Base-by-base conservation (phyloP, 2,329 filamentous ascomycete species). In the Apiospora pterosperma region DNA sequence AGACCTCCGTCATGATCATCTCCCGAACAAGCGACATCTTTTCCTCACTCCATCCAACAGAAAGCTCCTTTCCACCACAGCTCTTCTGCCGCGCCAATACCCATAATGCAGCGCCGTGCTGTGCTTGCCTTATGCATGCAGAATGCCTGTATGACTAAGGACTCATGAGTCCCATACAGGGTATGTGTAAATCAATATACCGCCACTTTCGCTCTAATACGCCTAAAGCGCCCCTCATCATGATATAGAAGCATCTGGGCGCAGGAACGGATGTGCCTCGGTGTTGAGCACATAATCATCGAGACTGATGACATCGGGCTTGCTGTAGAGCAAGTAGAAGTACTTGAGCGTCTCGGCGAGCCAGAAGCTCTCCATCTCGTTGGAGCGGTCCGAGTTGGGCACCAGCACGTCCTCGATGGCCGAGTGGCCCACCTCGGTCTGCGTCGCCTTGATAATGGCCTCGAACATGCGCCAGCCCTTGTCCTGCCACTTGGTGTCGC, bases 321-420 rank as follows among this genome's bases (percentile, higher is more conserved):
- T 77, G 31, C 60, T 61, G 38, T 92, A 97, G 61, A 97, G 82
- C 64, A 97, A 77, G 75, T 93, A 97, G 69, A 96, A 97, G 74
- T 97, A 97, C 81, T 97, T 97, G 70, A 97, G 81, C 44, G 93
- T 97, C 82, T 97, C 93, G 4, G 91, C 91, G 66, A 93, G 82
- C 92, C 93, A 97, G 77, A 96, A 97, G 73, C 91, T 94, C 80
- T 97, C 91, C 91, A 95, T 94, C 69, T 83, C 81, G 75, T 93
- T 86, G 42, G 77, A 74, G 63, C 83, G 79, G 11, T 71, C 71
- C 1, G 82, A 77, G 21, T 82, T 75, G 1, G 76, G 65, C 6
- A 67, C 64, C 28, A 83, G 77, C 14, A 94, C 90, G 72, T 92
- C 86, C 59, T 82, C 77, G 63, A 96, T 86, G 41, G 91, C 92